Evolutionary conservation across 768 basidiomycete genomes (phyloP), one percentile per base, ranked within the genome.

Genomic region (Inosperma sp.): DNA sequence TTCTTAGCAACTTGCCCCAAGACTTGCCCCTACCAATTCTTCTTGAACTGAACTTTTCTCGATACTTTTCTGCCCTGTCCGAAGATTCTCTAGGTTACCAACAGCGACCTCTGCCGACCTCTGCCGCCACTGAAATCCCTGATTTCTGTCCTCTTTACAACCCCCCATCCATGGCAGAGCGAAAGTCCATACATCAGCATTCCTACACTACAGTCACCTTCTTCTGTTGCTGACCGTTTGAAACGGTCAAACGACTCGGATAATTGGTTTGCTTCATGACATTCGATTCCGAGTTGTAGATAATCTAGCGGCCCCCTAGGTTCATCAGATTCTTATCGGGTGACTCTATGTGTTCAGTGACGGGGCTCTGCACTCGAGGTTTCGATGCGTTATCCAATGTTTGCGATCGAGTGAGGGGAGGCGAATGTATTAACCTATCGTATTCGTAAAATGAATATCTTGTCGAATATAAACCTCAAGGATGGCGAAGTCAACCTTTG

Each of bases 111-210:
- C 89, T 7, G 91, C 91, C 3, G 93, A 93, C 53, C 79, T 80
- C 52, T 81, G 76, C 56, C 94, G 68, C 88, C 90, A 94, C 61
- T 78, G 80, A 68, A 93, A 94, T 7, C 82, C 92, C 33, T 72
- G 68, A 65, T 77, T 80, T 65, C 92, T 88, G 59, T 91, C 81
- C 76, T 86, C 83, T 62, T 76, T 69, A 56, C 83, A 82, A 3
- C 92, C 93, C n/a, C n/a, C 92, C 93, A 95, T 2, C 91, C 92
- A 63, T 92, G 88, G 45, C 92, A 73, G 59, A 93, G 69, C 25
- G 89, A 74, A 34, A 95, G 70, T 0, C 92, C 93, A 79, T 87
- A 93, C 88, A 95, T 91, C 52, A 94, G 67, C 90, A 93, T 93
- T 14, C 93, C 93, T 4, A 90, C 82, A 2, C 85, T 85, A 60